Evolutionary conservation across 179 eudicot species (phyloP).

Genomic region (Nepenthes alata): DNA sequence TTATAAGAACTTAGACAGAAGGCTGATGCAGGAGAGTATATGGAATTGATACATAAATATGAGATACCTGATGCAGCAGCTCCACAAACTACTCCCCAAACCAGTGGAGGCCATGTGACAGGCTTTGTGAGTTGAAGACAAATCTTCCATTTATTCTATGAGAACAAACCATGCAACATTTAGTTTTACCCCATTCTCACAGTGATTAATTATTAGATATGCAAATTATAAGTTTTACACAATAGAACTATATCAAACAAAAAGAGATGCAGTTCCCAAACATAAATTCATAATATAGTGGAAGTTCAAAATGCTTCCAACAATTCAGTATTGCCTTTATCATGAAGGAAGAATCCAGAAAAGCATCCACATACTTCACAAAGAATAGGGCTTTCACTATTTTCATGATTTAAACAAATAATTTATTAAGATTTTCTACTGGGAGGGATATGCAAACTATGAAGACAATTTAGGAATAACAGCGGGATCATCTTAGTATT

Average conservation of each 20-base stretch:
- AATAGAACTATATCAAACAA: neutral
- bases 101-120: slow-evolving; percentile 95
- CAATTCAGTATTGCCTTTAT: too few species aligned
- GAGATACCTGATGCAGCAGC: slow-evolving; percentile 97
- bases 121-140: slow-evolving; percentile 96
- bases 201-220: neutral
- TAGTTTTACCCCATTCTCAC: neutral
- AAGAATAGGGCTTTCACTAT: too few species aligned
- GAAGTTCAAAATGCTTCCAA: neutral
- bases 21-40: neutral
- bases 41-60: neutral
- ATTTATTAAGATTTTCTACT: too few species aligned
- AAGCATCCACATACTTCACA: too few species aligned
- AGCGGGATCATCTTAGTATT: too few species aligned
- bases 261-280: neutral
- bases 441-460: too few species aligned
- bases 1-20: too few species aligned
- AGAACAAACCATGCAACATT: slow-evolving; percentile 10
- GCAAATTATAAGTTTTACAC: neutral
- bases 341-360: too few species aligned
- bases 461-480: too few species aligned
- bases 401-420: too few species aligned
- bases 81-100: slow-evolving; percentile 99
- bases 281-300: neutral
- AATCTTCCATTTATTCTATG: slow-evolving; percentile 90